phyloP scores from a whole-genome alignment of 2,329 filamentous ascomycete species.

The Alternaria triticimaculans region DNA sequence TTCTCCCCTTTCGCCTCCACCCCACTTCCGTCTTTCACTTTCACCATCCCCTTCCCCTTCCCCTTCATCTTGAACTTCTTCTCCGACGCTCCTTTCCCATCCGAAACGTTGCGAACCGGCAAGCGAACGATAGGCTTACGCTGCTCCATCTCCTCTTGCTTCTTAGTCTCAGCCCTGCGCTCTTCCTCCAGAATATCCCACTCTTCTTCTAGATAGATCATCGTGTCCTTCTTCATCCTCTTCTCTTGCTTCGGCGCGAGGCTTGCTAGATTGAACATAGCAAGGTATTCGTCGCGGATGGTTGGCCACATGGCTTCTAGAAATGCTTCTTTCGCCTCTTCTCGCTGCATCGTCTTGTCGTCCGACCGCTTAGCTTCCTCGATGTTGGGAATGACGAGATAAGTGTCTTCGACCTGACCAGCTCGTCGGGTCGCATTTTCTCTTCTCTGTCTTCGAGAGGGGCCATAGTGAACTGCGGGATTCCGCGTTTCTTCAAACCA shows the following conservation, averaged over 20 bases:
- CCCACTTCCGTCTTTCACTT: neutral
- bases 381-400: neutral
- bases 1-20: neutral
- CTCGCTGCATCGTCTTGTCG: neutral
- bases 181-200: neutral
- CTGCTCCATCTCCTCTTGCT: neutral
- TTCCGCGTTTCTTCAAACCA: neutral
- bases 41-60: neutral
- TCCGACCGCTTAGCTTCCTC: neutral
- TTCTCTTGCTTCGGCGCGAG: neutral
- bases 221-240: neutral
- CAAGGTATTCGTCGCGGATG: neutral
- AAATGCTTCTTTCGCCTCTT: neutral
- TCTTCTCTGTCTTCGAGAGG: neutral
- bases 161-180: neutral
- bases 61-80: neutral
- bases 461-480: neutral
- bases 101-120: neutral
- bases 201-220: neutral
- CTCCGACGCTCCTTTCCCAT: neutral
- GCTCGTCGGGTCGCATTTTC: neutral
- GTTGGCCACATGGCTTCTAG: neutral
- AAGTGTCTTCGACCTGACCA: neutral
- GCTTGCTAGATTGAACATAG: neutral
- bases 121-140: neutral